A percentile compares a stretch with the other conserved stretches of the same genome.
phyloP scores from a whole-genome alignment of 371 early-diverging fungal genomes.

The Syncephalastrum sp. region DNA sequence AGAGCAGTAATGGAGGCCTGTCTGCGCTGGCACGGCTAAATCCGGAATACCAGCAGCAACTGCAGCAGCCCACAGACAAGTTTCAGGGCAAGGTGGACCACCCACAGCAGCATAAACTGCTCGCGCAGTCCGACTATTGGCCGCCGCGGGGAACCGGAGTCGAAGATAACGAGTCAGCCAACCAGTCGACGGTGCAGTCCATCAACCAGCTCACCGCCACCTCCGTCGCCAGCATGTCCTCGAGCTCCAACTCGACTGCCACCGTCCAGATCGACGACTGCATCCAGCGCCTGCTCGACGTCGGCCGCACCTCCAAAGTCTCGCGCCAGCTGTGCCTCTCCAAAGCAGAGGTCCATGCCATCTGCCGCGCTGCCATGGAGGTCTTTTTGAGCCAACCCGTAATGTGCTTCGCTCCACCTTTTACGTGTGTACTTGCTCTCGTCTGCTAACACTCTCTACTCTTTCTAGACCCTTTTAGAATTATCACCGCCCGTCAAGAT shows the following conservation, averaged over 20 bases:
- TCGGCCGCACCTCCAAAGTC: conserved; percentile 67
- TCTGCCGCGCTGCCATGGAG: conserved; percentile 85
- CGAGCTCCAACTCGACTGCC: conserved; percentile 15
- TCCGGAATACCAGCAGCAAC: conserved; percentile 17
- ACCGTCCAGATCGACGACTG: conserved; percentile 75
- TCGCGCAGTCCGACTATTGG: conserved; percentile 39
- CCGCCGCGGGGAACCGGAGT: conserved; percentile 20
- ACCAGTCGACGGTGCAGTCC: conserved; percentile 28
- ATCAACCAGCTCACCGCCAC: conserved; percentile 28
- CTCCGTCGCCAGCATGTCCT: conserved; percentile 18
- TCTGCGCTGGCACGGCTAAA: conserved; percentile 14
- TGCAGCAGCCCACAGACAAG: conserved; percentile 10
- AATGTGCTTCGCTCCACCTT: conserved; percentile 6
- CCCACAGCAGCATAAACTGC: conserved; percentile 37
- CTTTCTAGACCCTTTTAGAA: conserved; percentile 74
- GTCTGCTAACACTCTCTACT: neutral
- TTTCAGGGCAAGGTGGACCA: conserved; percentile 34
- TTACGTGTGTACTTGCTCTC: neutral
- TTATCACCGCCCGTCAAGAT: conserved; percentile 94
- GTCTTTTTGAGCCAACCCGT: conserved; percentile 89
- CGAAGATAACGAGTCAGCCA: conserved; percentile 17
- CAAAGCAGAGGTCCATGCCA: conserved; percentile 79
- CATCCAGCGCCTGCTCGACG: conserved; percentile 73
- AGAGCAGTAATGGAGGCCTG: neutral
- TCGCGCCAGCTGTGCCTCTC: conserved; percentile 69